These are phyloP conservation scores for Sporothrix humicola DNA, from an alignment of 2,329 filamentous ascomycete species.

Conservation along the genomic window DNA sequence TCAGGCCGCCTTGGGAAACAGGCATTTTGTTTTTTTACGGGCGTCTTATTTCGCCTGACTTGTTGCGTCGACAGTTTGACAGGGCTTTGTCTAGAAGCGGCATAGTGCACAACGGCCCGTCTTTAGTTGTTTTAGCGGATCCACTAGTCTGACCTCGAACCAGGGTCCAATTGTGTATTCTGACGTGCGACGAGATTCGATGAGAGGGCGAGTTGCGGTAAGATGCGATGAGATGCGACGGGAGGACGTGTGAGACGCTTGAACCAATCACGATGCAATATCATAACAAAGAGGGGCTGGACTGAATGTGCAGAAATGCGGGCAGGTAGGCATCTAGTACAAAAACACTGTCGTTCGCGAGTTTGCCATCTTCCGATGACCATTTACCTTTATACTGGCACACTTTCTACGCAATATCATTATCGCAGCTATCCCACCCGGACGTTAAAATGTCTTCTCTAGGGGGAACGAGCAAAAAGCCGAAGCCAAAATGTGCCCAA, in stretches of 20 bases:
- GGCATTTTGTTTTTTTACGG: neutral
- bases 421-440: neutral
- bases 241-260: neutral
- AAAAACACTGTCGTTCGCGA: neutral
- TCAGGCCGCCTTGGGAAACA: neutral
- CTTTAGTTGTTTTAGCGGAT: neutral
- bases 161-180: neutral
- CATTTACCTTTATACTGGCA: neutral
- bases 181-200: neutral
- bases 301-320: neutral
- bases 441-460: neutral
- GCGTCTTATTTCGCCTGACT: neutral
- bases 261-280: neutral
- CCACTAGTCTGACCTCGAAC: neutral
- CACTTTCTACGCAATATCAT: neutral
- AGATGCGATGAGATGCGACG: neutral
- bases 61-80: neutral
- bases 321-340: neutral
- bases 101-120: neutral
- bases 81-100: neutral
- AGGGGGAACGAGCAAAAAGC: neutral
- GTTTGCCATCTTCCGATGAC: neutral
- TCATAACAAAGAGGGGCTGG: neutral
- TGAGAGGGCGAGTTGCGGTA: neutral
- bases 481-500: conserved; percentile 17